These are phyloP conservation scores for Yamadazyma pseudoaaseri DNA, from an alignment of 1,139 yeast species.

Conservation along the genomic window DNA sequence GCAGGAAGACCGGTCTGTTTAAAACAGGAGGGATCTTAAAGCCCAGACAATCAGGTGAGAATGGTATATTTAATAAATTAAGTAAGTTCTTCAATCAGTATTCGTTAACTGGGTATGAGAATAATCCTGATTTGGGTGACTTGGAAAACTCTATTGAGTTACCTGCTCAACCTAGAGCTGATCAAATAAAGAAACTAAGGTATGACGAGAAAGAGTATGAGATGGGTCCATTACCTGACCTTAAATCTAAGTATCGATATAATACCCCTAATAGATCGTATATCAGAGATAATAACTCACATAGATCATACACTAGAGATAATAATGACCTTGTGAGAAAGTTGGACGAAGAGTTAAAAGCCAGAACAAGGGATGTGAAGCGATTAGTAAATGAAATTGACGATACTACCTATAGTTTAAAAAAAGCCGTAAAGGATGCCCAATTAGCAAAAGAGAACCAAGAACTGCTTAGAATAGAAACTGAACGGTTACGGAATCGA, in stretches of 20 bases:
- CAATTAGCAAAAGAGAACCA: neutral
- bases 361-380: constrained; percentile 3
- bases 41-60: constrained; percentile 8
- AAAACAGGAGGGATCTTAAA: constrained; percentile 15
- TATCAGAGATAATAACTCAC: neutral
- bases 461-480: neutral
- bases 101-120: constrained; percentile 12
- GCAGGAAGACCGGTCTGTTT: constrained; percentile 1
- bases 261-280: constrained; percentile 5
- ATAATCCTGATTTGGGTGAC: constrained; percentile 8
- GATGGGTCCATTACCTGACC: neutral
- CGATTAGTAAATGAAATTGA: constrained; percentile 4
- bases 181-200: constrained; percentile 4
- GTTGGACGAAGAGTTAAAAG: constrained; percentile 1
- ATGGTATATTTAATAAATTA: constrained; percentile 12
- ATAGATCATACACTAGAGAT: neutral
- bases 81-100: constrained; percentile 12
- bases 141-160: constrained; percentile 7
- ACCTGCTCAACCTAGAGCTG: neutral
- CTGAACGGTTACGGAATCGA: neutral
- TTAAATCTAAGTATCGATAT: neutral
- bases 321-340: neutral
- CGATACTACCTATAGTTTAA: constrained; percentile 2
- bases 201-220: constrained; percentile 8
- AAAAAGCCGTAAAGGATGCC: constrained; percentile 1